These are phyloP conservation scores for Cenchrus fungigraminus DNA, from an alignment of 176 grass and related monocot species.

Conservation along the genomic window DNA sequence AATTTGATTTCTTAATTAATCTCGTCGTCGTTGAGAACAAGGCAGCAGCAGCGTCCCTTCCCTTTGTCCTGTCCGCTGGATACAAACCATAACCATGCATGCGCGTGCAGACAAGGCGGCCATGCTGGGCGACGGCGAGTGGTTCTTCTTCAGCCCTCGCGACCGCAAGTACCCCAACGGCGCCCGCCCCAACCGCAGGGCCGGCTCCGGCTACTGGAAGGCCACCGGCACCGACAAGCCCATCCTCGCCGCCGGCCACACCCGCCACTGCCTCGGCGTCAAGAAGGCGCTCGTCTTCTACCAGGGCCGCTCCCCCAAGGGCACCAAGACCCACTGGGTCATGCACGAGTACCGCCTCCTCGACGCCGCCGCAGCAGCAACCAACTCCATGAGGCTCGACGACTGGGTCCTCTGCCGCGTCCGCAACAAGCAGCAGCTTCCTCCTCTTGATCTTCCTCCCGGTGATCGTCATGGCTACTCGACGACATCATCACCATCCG, in stretches of 20 bases:
- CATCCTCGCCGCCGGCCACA: constrained; percentile 49
- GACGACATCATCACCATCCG: too few species aligned
- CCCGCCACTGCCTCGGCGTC: constrained; percentile 50
- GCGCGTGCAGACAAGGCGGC: constrained; percentile 37
- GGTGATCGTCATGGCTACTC: too few species aligned
- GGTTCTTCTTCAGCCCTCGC: constrained; percentile 63
- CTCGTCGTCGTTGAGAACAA: constrained; percentile 9
- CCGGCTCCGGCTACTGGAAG: constrained; percentile 94
- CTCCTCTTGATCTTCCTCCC: too few species aligned
- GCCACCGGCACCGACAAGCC: constrained; percentile 96
- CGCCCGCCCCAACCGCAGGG: constrained; percentile 44
- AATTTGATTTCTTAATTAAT: too few species aligned
- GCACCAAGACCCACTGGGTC: constrained; percentile 50
- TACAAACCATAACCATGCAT: background rate
- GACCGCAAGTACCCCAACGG: constrained; percentile 62
- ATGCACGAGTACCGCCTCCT: constrained; percentile 57
- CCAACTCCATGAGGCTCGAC: constrained; percentile 47
- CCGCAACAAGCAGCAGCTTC: constrained; percentile 36
- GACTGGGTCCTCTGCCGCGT: constrained; percentile 64
- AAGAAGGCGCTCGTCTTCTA: constrained; percentile 68
- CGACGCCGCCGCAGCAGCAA: background rate
- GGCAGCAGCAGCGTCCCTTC: background rate
- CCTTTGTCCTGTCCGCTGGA: constrained; percentile 25
- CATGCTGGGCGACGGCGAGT: constrained; percentile 43
- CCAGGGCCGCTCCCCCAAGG: constrained; percentile 47